Base-by-base conservation (phyloP, 805 yeast species). In the Candida bentonensis region DNA sequence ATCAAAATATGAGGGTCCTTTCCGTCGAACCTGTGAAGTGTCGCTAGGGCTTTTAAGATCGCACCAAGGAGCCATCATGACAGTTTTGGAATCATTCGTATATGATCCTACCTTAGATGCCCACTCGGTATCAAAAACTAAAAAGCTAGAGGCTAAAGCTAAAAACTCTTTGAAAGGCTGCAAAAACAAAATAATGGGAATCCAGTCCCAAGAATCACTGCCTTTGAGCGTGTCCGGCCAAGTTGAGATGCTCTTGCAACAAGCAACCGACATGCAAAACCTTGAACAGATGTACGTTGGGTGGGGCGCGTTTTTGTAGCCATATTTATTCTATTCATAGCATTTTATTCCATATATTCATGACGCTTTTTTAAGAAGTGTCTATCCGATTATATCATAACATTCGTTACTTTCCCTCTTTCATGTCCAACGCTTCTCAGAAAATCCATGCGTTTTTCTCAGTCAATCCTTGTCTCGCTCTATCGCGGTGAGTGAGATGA, bases 151-250 rank as follows among this genome's bases (percentile, higher is more conserved):
- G 36, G 54, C 60, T 36, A 59, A 62, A 41, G 65, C 69, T 2
- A 51, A 52, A 17, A 43, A 73, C 9, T 92, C 92, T 3, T 65
- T 87, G 56, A 70, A 76, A 21, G 74, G 77, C 2, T 78, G 87
- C 30, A 67, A 94, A 48, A 72, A 84, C 51, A 88, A 88, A 56
- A 76, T 89, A 41, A 71, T 92, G 54, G 96, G 96, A 15, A 74
- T 87, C 33, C 68, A 83, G 47, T 83, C 81, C 42, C 76, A 78
- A 9, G 94, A 85, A 52, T 88, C 94, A 0, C 65, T 88, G 23
- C 84, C 95, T 0, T 75, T 92, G 66, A 85, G 94, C 63, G 83
- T 88, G 2, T 79, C 82, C 40, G 97, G 96, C 0, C 95, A 89
- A 56, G 96, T 87, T 1, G 96, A 92, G 55, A 78, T 82, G 23